These are phyloP conservation scores for Allomyces macrogynus DNA, from an alignment of 192 early-diverging fungal species.

Conservation along the genomic window DNA sequence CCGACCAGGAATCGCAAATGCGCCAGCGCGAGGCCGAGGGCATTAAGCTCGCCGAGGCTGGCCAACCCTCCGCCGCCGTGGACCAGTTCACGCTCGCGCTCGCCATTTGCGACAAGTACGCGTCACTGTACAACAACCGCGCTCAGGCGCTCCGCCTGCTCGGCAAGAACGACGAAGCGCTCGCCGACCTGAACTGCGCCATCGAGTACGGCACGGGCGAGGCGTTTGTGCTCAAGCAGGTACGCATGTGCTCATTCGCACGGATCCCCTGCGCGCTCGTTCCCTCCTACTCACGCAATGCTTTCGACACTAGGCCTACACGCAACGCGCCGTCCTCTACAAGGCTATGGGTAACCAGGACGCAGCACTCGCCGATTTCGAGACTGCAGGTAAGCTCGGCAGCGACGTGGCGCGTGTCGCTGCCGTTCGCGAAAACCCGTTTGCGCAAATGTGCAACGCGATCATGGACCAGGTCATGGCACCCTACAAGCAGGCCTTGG, in stretches of 20 bases:
- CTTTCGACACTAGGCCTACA: background rate
- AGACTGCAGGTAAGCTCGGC: background rate
- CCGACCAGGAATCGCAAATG: background rate
- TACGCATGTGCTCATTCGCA: no score
- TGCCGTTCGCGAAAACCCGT: background rate
- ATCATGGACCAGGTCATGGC: background rate
- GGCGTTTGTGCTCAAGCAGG: background rate
- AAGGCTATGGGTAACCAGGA: background rate
- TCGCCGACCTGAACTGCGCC: background rate
- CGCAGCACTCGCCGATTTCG: background rate
- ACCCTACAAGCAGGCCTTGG: background rate
- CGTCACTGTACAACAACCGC: background rate
- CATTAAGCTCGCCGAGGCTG: background rate
- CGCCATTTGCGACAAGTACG: background rate
- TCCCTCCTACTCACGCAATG: no score
- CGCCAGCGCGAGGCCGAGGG: background rate
- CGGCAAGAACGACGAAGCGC: background rate
- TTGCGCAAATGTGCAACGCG: background rate
- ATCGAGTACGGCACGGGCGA: background rate
- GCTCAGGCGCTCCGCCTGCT: background rate
- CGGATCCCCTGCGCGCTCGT: no score
- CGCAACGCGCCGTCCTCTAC: background rate
- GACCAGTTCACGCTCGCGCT: background rate
- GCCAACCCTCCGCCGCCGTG: background rate
- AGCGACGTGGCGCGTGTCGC: background rate